A percentile compares a stretch with the other conserved stretches of the same genome.
Evolutionary conservation across 177 flowering plant genomes (phyloP).

Genomic region (Telopea speciosissima): DNA sequence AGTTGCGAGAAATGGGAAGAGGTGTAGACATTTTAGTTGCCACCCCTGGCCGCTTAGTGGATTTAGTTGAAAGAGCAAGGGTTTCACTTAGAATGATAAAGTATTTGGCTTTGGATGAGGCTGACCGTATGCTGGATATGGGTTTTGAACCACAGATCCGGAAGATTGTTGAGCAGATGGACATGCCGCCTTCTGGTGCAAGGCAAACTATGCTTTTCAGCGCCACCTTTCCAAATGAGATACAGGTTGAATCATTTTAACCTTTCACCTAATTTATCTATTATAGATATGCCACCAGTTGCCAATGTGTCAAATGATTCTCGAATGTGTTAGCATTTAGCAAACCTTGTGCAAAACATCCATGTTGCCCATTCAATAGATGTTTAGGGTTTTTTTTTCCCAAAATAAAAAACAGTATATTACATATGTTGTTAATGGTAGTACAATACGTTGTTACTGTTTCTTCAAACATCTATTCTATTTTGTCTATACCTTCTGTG

Average conservation of each 20-base stretch:
- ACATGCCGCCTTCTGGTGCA: conserved; percentile 40
- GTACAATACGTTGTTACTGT: no score
- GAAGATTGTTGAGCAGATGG: conserved; percentile 44
- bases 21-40: conserved; percentile 61
- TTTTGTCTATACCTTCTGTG: neutral
- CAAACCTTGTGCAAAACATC: no score
- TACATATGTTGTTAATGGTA: neutral
- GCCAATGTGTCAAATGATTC: neutral
- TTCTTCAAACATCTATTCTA: neutral
- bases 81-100: conserved; percentile 40
- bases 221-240: conserved; percentile 54
- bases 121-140: conserved; percentile 50
- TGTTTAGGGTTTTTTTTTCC: neutral
- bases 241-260: conserved; percentile 30
- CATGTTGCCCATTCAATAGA: neutral
- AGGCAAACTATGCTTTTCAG: conserved; percentile 59
- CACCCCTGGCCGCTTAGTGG: conserved; percentile 54
- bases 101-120: conserved; percentile 51
- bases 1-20: conserved; percentile 38
- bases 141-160: conserved; percentile 57
- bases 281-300: no score
- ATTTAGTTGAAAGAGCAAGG: conserved; percentile 40
- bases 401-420: no score
- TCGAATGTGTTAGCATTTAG: neutral
- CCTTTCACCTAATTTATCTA: neutral